These are phyloP conservation scores for Didymella arachidicola DNA, from an alignment of 2,329 filamentous ascomycete species.

Conservation along the genomic window DNA sequence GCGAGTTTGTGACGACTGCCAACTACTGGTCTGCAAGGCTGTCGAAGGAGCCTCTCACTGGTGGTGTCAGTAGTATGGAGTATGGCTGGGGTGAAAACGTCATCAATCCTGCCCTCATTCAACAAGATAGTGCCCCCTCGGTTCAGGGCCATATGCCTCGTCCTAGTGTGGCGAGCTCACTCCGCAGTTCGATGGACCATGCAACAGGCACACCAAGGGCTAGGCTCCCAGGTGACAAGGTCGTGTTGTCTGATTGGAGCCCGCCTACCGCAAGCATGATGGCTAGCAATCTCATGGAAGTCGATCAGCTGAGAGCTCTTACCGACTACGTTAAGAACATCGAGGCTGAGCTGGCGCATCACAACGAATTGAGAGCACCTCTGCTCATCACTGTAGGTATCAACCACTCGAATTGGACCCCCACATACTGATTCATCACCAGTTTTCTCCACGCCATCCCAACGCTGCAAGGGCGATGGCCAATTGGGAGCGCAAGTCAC, in stretches of 20 bases:
- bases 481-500: slow-evolving; percentile 97
- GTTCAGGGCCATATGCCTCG: slow-evolving; percentile 51
- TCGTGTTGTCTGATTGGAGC: slow-evolving; percentile 85
- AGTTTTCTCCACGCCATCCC: slow-evolving; percentile 82
- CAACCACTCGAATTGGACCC: background rate
- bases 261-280: slow-evolving; percentile 92
- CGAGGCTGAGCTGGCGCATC: slow-evolving; percentile 82
- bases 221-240: slow-evolving; percentile 83
- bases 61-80: slow-evolving; percentile 95
- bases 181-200: slow-evolving; percentile 66
- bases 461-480: slow-evolving; percentile 86
- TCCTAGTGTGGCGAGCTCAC: slow-evolving; percentile 67
- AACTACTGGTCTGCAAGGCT: slow-evolving; percentile 98
- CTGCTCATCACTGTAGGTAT: slow-evolving; percentile 78
- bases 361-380: slow-evolving; percentile 86
- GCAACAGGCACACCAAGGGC: slow-evolving; percentile 64
- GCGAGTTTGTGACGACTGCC: slow-evolving; percentile 90
- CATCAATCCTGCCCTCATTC: slow-evolving; percentile 65
- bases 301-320: slow-evolving; percentile 80
- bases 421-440: slow-evolving; percentile 23
- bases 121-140: slow-evolving; percentile 47
- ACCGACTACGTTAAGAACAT: slow-evolving; percentile 82
- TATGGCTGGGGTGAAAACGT: slow-evolving; percentile 94
- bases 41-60: slow-evolving; percentile 90
- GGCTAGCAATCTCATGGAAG: slow-evolving; percentile 77